phyloP scores from a whole-genome alignment of 2,329 filamentous ascomycete species.

The Fusarium albidum region DNA sequence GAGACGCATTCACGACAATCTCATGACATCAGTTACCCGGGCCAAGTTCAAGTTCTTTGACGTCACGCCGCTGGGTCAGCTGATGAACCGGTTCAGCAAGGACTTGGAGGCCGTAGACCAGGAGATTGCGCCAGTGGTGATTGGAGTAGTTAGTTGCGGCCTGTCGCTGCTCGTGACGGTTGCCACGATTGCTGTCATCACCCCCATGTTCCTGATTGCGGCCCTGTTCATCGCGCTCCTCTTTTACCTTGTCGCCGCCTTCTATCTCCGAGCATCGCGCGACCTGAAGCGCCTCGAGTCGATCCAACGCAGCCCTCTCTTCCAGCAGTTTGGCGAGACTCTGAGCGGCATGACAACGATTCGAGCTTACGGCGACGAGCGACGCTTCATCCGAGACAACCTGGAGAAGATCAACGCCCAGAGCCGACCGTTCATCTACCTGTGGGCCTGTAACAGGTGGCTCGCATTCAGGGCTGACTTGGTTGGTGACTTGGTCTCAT shows the following conservation, averaged over 20 bases:
- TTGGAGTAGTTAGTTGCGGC: slow-evolving; percentile 73
- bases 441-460: slow-evolving; percentile 98
- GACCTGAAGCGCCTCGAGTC: slow-evolving; percentile 96
- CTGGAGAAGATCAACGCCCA: slow-evolving; percentile 87
- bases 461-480: slow-evolving; percentile 91
- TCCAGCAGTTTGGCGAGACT: slow-evolving; percentile 98
- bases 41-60: slow-evolving; percentile 99
- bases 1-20: slow-evolving; percentile 78
- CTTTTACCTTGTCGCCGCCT: slow-evolving; percentile 83
- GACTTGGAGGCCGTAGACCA: slow-evolving; percentile 95
- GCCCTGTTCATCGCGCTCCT: slow-evolving; percentile 83
- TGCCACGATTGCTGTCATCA: slow-evolving; percentile 85
- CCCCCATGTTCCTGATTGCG: slow-evolving; percentile 88
- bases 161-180: slow-evolving; percentile 83
- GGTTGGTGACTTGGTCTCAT: slow-evolving; percentile 88
- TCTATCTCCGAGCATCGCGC: slow-evolving; percentile 92
- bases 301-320: slow-evolving; percentile 90
- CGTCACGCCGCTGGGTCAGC: slow-evolving; percentile 90
- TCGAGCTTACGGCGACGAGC: slow-evolving; percentile 92
- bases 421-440: slow-evolving; percentile 90
- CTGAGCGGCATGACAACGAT: slow-evolving; percentile 95
- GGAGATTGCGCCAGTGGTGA: slow-evolving; percentile 91
- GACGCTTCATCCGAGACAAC: slow-evolving; percentile 93
- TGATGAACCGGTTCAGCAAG: slow-evolving; percentile 99
- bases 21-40: slow-evolving; percentile 82